Evolutionary conservation across 2,329 filamentous ascomycete genomes (phyloP), one percentile per base, ranked within the genome.

Genomic region (Cladosporium velox): DNA sequence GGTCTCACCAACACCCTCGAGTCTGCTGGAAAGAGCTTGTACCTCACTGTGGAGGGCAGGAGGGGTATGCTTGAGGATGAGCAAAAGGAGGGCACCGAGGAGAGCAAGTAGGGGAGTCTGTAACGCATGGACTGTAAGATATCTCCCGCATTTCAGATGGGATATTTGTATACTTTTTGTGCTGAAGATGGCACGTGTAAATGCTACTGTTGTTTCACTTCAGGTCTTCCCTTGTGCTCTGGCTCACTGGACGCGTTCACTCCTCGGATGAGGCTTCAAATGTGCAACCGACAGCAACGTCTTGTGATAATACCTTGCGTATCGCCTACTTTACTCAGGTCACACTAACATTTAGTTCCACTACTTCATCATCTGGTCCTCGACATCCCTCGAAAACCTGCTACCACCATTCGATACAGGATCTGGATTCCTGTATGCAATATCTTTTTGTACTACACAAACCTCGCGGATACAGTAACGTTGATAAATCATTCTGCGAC

Each of bases 41-140:
- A 94, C 85, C 85, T 97, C 68, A 92, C 94, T 14, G 82, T 99
- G 73, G 94, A 98, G 83, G 88, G 91, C 59, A 85, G 94, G 77
- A 88, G 89, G 79, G 87, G 83, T 59, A 90, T 94, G 80, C 79
- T 99, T 77, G 92, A 97, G 75, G 91, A 93, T 72, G 89, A 91
- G 71, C 81, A 82, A 69, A 66, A 66, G 59, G 59, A 62, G 59
- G 63, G 63, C n/a, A 38, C 44, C 28, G 30, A 47, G 41, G 38
- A 62, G 47, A 54, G 61, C 35, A 34, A 64, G 61, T 54, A 57
- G 18, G 18, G 18, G 26, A 57, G 51, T 57, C 61, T 57, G 18
- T 35, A 32, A 26, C 18, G 21, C 47, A 47, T 21, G 59, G 61
- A 57, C 51, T 64, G 61, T 64, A 64, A 64, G 51, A 64, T 64